Base-by-base conservation (phyloP, 2,329 filamentous ascomycete species). In the Bipolaris gigantea region DNA sequence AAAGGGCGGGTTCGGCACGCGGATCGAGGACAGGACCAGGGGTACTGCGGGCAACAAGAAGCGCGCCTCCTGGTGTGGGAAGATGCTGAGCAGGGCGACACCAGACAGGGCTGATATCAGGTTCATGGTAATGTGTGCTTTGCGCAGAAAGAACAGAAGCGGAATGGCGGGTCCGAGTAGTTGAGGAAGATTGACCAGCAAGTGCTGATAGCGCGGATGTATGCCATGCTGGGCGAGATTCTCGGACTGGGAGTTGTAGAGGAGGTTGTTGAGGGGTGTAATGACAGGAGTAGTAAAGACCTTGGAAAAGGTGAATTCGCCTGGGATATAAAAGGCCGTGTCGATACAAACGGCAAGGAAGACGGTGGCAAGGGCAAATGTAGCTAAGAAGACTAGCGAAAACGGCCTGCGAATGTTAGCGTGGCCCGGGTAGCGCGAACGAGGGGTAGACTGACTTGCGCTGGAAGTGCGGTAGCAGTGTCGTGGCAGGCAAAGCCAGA, bases 391-490 rank as follows among this genome's bases (percentile, higher is more conserved):
- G 59, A 85, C 69, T 44, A 96, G 77, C 49, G 82, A 81, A 50
- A 80, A 73, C 35, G 83, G 83, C 63, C 83, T 85, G 56, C 6
- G 25, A 0, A 5, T 18, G 53, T 65, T 19, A 67, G 58, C 32
- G 6, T 5, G 13, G 34, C 8, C 15, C 15, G 13, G 19, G 5
- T n/a, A 10, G 19, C n/a, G 34, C 8, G 16, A 23, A 48, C 13
- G 23, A 10, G 30, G 16, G 4, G 3, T 18, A 27, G 33, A 77
- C 84, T 70, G 76, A 94, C 89, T 88, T 93, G 73, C 86, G 86
- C 73, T 84, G 77, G 70, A 96, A 94, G 78, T 96, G 89, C 61
- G 91, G 91, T 73, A 97, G 79, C 69, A 99, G 81, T 70, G 87
- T 87, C 71, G 96, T 78, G 33, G 88, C 88, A 48, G 94, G 93